Evolutionary conservation across 176 grass and related monocot genomes (phyloP).

Genomic region (Avena sativa): DNA sequence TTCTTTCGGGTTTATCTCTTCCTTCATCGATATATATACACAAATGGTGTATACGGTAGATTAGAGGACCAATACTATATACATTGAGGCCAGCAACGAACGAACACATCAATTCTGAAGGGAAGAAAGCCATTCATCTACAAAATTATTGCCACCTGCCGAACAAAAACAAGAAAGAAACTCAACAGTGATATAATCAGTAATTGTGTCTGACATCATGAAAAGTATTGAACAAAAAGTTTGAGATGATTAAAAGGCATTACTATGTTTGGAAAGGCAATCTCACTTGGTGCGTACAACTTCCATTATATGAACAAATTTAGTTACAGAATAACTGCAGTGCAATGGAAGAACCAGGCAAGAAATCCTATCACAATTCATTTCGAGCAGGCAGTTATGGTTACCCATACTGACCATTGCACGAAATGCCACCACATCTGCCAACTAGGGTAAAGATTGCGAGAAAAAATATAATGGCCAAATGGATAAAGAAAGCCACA

Average conservation of each 20-base stretch:
- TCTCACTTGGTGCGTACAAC: not conserved
- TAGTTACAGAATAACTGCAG: not conserved
- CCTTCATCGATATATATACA: slow-evolving; percentile 42
- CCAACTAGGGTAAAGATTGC: not conserved
- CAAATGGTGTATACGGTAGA: slow-evolving; percentile 8
- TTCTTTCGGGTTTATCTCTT: slow-evolving; percentile 10
- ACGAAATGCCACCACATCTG: not conserved
- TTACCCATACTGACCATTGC: not conserved
- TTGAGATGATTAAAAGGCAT: not conserved
- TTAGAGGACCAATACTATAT: not conserved
- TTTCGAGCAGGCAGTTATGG: not conserved
- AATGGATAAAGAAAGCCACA: not conserved
- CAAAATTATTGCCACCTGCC: slow-evolving; percentile 57
- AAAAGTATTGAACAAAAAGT: not conserved
- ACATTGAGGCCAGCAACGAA: slow-evolving; percentile 34
- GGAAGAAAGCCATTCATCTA: slow-evolving; percentile 69
- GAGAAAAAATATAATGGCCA: not conserved
- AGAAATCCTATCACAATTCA: not conserved
- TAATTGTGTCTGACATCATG: not conserved
- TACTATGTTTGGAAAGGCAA: not conserved
- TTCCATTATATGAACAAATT: not conserved
- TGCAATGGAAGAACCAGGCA: not conserved
- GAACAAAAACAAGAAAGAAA: slow-evolving; percentile 37
- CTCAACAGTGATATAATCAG: not conserved
- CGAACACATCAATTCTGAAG: slow-evolving; percentile 42